A percentile compares a stretch with the other conserved stretches of the same genome.
These are phyloP conservation scores for Lactuca saligna DNA, from an alignment of 129 eudicot species.

Conservation along the genomic window DNA sequence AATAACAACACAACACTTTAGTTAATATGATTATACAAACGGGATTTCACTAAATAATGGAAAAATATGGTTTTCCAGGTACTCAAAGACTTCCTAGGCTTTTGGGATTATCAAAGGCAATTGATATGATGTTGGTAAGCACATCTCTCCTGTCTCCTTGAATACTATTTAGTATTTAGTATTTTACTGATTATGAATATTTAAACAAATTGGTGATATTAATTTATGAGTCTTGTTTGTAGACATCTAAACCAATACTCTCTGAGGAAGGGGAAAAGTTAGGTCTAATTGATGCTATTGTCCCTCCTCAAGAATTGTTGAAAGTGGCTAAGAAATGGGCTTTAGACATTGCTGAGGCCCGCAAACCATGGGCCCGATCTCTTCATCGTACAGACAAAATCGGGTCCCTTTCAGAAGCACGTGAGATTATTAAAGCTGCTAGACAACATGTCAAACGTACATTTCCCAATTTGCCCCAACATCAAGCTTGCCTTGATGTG, in stretches of 20 bases:
- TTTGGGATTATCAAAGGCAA: constrained; percentile 74
- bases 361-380: constrained; percentile 82
- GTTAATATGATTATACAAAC: neutral
- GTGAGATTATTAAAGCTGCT: constrained; percentile 51
- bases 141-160: neutral
- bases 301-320: constrained; percentile 65
- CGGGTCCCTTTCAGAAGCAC: constrained; percentile 81
- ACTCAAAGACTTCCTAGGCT: constrained; percentile 99
- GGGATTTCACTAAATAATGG: neutral
- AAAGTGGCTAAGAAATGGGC: constrained; percentile 83
- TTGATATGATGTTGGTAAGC: constrained; percentile 92
- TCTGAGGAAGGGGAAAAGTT: constrained; percentile 87
- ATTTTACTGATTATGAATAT: constrained; percentile 4
- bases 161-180: neutral
- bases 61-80: constrained; percentile 40
- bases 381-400: constrained; percentile 81
- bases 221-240: constrained; percentile 17
- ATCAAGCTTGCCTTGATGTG: constrained; percentile 82
- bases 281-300: constrained; percentile 83
- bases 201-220: constrained; percentile 1
- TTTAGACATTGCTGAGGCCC: constrained; percentile 68
- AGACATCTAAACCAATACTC: constrained; percentile 73
- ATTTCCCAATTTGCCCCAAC: constrained; percentile 88
- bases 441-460: constrained; percentile 67
- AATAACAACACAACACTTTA: neutral